A percentile compares a stretch with the other conserved stretches of the same genome.
Conservation (phyloP, 768 basidiomycete species). For the Naematelia encephala region DNA sequence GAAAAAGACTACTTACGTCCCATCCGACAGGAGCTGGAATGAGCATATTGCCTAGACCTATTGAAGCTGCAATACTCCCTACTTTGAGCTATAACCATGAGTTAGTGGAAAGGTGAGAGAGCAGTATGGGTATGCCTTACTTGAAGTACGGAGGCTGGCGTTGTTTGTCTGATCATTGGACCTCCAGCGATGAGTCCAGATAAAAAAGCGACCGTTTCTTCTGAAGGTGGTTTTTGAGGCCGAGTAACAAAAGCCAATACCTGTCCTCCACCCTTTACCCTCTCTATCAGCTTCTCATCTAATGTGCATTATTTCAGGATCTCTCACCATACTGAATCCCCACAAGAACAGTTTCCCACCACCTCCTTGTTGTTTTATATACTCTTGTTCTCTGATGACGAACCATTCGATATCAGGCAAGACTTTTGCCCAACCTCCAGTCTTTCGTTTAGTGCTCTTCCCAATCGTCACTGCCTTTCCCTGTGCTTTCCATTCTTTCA, state of each 20-base stretch:
- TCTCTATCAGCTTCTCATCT: not conserved
- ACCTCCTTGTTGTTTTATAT: conserved; percentile 21
- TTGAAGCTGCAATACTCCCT: conserved; percentile 24
- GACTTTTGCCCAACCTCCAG: conserved; percentile 42
- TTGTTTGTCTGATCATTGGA: conserved; percentile 32
- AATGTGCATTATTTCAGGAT: not conserved
- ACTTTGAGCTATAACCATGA: conserved; percentile 25
- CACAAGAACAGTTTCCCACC: conserved; percentile 34
- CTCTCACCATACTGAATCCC: conserved; percentile 44
- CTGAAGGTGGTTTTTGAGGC: conserved; percentile 23
- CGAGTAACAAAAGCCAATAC: conserved; percentile 37
- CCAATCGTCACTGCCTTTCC: conserved; percentile 33
- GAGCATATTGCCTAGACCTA: conserved; percentile 34
- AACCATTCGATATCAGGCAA: conserved; percentile 45
- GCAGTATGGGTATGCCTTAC: conserved; percentile 11
- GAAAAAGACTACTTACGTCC: conserved; percentile 17
- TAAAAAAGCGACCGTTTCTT: conserved; percentile 21
- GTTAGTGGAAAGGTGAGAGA: conserved; percentile 1
- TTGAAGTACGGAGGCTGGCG: conserved; percentile 25
- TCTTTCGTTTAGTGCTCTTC: conserved; percentile 32
- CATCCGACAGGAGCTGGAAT: conserved; percentile 36
- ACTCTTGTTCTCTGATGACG: conserved; percentile 25
- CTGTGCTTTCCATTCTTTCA: conserved; percentile 31
- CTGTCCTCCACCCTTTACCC: conserved; percentile 37
- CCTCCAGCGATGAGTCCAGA: conserved; percentile 38